Conservation (phyloP, 2,329 filamentous ascomycete species). For the Zelopaecilomyces penicillatus region DNA sequence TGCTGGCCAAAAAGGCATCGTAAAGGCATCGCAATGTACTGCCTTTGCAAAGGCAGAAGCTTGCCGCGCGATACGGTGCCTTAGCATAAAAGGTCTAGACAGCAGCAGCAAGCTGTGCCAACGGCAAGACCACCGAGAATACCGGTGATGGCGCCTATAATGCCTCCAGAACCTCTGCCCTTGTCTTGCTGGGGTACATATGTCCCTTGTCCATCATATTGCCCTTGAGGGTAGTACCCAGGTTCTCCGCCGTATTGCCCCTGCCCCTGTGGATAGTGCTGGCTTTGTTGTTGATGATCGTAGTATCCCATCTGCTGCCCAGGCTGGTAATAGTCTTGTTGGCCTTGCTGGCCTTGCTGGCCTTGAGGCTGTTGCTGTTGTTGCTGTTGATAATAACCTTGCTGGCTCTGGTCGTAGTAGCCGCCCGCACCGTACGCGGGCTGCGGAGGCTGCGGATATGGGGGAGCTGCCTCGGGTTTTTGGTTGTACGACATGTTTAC, state of each 20-base stretch:
- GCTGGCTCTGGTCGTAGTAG: slow-evolving; percentile 18
- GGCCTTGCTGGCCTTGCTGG: slow-evolving; percentile 22
- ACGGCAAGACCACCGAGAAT: slow-evolving; percentile 40
- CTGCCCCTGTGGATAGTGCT: slow-evolving; percentile 23
- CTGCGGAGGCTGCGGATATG: slow-evolving; percentile 27
- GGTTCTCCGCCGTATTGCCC: slow-evolving; percentile 22
- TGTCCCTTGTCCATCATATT: slow-evolving; percentile 25
- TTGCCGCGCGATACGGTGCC: no score
- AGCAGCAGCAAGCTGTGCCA: slow-evolving; percentile 49
- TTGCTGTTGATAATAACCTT: slow-evolving; percentile 16
- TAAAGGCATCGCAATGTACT: no score
- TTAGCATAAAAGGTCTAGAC: slow-evolving; percentile 49
- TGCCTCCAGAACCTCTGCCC: slow-evolving; percentile 14
- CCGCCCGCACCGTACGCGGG: slow-evolving; percentile 32
- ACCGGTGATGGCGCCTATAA: slow-evolving; percentile 17
- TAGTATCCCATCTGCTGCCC: slow-evolving; percentile 37
- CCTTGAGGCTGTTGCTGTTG: slow-evolving; percentile 18
- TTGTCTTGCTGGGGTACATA: slow-evolving; percentile 27
- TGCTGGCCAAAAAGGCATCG: no score
- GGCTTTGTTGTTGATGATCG: slow-evolving; percentile 30
- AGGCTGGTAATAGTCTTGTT: slow-evolving; percentile 31
- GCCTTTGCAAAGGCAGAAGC: no score
- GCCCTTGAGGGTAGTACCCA: slow-evolving; percentile 27
- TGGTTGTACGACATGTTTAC: no score
- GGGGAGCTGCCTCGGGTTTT: no score